A percentile compares a stretch with the other conserved stretches of the same genome.
These are phyloP conservation scores for Aspergillus affinis DNA, from an alignment of 495 filamentous ascomycete genomes.

Conservation along the genomic window DNA sequence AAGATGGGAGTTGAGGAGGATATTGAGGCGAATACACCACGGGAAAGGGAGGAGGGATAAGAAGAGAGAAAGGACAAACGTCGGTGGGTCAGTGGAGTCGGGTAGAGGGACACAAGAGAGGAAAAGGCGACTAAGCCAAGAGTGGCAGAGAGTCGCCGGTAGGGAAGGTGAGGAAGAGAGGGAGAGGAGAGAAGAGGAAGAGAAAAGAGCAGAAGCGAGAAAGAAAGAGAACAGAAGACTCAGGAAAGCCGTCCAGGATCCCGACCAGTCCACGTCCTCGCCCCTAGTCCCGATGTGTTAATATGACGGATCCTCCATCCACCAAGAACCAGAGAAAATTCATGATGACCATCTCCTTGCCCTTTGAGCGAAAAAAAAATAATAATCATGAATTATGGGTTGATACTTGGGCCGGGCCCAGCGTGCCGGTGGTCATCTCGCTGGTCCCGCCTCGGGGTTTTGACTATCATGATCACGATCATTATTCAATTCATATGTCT, in stretches of 20 bases:
- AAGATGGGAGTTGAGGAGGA: conserved; percentile 6
- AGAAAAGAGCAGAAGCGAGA: conserved; percentile 15
- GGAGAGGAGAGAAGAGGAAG: conserved; percentile 14
- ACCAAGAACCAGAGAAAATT: conserved; percentile 32
- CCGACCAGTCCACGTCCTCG: conserved; percentile 38
- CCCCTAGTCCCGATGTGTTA: conserved; percentile 51
- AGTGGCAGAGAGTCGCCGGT: conserved; percentile 7
- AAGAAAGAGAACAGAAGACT: conserved; percentile 21
- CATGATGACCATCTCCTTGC: conserved; percentile 12
- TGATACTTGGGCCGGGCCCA: conserved; percentile 9
- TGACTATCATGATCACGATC: background rate
- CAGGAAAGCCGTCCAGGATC: conserved; percentile 40
- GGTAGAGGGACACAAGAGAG: background rate
- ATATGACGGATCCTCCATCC: conserved; percentile 49
- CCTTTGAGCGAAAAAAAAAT: background rate
- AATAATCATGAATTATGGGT: conserved; percentile 15
- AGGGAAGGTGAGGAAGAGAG: conserved; percentile 10
- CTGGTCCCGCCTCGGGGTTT: conserved; percentile 7
- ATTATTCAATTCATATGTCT: background rate
- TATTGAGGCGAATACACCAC: conserved; percentile 10
- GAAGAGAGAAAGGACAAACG: conserved; percentile 7
- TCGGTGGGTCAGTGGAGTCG: conserved; percentile 4
- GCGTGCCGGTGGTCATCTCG: conserved; percentile 15
- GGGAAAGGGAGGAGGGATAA: conserved; percentile 7
- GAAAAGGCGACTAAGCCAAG: conserved; percentile 6